Evolutionary conservation across 2,329 filamentous ascomycete genomes (phyloP).

Genomic region (Cladophialophora yegresii): DNA sequence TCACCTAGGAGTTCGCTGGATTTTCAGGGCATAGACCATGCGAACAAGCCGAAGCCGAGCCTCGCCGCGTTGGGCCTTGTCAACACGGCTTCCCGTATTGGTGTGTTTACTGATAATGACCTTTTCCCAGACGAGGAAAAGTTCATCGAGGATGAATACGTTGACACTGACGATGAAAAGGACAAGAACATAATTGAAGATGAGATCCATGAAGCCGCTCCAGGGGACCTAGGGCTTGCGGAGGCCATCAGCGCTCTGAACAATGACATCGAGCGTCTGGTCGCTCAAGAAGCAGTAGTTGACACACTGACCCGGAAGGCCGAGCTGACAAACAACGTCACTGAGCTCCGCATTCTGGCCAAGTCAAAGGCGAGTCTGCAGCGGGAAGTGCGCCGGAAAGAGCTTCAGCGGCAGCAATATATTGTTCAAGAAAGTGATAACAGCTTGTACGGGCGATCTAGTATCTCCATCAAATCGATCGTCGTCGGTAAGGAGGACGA

Average conservation of each 20-base stretch:
- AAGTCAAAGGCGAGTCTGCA: conserved; percentile 94
- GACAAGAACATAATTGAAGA: conserved; percentile 66
- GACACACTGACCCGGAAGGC: conserved; percentile 91
- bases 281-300: conserved; percentile 84
- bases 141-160: conserved; percentile 81
- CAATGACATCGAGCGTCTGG: conserved; percentile 84
- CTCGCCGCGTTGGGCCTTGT: conserved; percentile 89
- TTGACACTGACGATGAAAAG: conserved; percentile 64
- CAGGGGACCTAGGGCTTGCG: conserved; percentile 86
- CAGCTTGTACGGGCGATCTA: conserved; percentile 88
- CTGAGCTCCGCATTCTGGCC: conserved; percentile 84
- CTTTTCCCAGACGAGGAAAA: conserved; percentile 87
- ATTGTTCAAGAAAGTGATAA: conserved; percentile 98
- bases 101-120: conserved; percentile 88
- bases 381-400: conserved; percentile 87
- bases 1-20: conserved; percentile 67
- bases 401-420: conserved; percentile 94
- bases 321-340: conserved; percentile 93
- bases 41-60: conserved; percentile 71
- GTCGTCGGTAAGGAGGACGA: conserved; percentile 91
- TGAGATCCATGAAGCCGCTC: conserved; percentile 88
- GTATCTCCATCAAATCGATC: conserved; percentile 85
- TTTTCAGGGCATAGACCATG: conserved; percentile 48
- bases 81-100: conserved; percentile 80
- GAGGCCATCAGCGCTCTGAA: conserved; percentile 90